phyloP scores from a whole-genome alignment of 2,329 filamentous ascomycete genomes.

The Paradendryphiella salina region DNA sequence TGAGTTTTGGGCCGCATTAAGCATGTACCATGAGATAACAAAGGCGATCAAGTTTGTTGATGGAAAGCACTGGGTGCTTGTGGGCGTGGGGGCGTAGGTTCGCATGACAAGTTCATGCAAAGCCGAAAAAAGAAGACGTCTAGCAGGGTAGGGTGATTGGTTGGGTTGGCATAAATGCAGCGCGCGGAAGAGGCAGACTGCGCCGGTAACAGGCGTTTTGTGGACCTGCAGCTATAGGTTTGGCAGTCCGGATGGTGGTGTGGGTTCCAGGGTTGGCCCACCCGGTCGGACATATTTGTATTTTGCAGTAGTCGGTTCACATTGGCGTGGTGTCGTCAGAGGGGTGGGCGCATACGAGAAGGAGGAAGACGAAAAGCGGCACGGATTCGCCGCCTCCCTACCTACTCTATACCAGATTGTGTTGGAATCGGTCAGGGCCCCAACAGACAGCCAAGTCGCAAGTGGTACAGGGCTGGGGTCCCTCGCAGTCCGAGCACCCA shows the following conservation, averaged over 20 bases:
- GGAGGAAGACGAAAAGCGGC: background rate
- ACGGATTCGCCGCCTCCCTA: background rate
- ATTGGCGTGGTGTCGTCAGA: background rate
- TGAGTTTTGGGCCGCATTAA: background rate
- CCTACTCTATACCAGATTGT: background rate
- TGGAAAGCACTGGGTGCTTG: background rate
- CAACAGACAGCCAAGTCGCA: background rate
- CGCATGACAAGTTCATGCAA: conserved; percentile 11
- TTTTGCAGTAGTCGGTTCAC: background rate
- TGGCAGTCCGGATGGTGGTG: conserved; percentile 6
- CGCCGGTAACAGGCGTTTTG: conserved; percentile 1
- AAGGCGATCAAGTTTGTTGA: background rate
- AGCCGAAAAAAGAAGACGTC: background rate
- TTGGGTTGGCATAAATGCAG: conserved; percentile 2
- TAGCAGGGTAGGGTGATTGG: conserved; percentile 5
- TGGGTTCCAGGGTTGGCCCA: conserved; percentile 1
- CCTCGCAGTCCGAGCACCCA: conserved; percentile 9
- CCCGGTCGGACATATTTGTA: background rate
- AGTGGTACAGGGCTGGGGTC: conserved; percentile 13
- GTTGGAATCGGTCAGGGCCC: background rate
- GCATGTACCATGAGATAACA: conserved; percentile 2
- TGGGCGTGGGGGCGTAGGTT: conserved; percentile 1
- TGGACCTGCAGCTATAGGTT: conserved; percentile 12
- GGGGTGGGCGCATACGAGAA: background rate
- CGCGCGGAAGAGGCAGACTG: background rate